These are phyloP conservation scores for Pseudognaphalium luteoalbum DNA, from an alignment of 129 eudicot genomes.

Conservation along the genomic window DNA sequence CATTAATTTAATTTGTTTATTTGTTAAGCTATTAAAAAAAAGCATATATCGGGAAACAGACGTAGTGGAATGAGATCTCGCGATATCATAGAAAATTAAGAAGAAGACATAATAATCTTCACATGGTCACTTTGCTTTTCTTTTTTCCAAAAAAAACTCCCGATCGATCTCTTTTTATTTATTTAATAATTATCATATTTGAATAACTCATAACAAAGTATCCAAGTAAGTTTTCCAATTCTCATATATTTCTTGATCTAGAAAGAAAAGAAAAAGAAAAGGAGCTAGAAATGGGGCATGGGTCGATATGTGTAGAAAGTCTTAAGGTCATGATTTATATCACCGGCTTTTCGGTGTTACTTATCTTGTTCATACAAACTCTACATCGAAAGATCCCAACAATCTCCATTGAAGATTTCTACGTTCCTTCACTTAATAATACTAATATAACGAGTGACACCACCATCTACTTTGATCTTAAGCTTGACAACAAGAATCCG, in stretches of 20 bases:
- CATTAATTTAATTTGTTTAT: background rate
- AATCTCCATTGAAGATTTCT: constrained; percentile 23
- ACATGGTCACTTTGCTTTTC: constrained; percentile 39
- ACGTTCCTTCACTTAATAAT: constrained; percentile 27
- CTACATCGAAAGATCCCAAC: constrained; percentile 36
- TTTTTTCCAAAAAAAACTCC: constrained; percentile 19
- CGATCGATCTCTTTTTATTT: background rate
- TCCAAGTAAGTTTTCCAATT: constrained; percentile 17
- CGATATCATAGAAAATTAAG: background rate
- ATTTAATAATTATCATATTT: background rate
- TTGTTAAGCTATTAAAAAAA: too few species aligned
- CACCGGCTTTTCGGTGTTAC: constrained; percentile 27
- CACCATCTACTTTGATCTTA: constrained; percentile 36
- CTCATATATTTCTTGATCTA: background rate
- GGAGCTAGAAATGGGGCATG: constrained; percentile 7
- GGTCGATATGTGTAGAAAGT: constrained; percentile 25
- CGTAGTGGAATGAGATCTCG: constrained; percentile 1
- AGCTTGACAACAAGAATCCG: constrained; percentile 36
- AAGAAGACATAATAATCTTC: constrained; percentile 17
- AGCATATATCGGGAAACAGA: background rate
- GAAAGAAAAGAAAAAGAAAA: background rate
- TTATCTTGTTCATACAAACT: constrained; percentile 38
- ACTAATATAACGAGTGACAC: constrained; percentile 1
- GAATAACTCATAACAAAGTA: constrained; percentile 17
- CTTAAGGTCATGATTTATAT: constrained; percentile 34